phyloP scores from a whole-genome alignment of 2,329 filamentous ascomycete genomes.

The Apiospora saccharicola region DNA sequence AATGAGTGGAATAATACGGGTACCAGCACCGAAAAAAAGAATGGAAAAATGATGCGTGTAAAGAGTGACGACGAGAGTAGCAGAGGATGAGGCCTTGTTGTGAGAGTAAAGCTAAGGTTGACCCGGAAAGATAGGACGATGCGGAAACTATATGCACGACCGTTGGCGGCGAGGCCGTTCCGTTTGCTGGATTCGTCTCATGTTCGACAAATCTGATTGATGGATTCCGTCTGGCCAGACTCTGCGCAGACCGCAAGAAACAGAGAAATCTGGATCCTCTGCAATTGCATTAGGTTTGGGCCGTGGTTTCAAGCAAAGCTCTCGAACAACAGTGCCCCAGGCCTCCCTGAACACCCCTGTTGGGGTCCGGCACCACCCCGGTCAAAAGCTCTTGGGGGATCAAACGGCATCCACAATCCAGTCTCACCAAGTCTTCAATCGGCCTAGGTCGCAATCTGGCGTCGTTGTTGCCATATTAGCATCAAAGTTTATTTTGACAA shows the following conservation, averaged over 20 bases:
- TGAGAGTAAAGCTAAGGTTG: neutral
- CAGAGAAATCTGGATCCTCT: neutral
- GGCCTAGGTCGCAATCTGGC: neutral
- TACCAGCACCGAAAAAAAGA: neutral
- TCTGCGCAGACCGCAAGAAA: neutral
- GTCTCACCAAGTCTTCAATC: constrained; percentile 1
- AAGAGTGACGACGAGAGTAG: neutral
- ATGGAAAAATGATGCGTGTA: neutral
- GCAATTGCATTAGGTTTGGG: constrained; percentile 17
- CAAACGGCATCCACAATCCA: constrained; percentile 1
- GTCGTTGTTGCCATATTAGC: neutral
- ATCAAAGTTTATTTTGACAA: constrained; percentile 1
- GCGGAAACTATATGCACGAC: neutral
- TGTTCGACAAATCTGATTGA: neutral
- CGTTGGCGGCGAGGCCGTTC: neutral
- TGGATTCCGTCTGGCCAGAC: neutral
- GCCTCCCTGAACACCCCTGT: neutral
- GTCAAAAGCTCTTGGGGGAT: neutral
- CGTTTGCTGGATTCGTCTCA: neutral
- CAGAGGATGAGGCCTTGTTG: neutral
- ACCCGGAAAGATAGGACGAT: neutral
- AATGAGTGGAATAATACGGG: constrained; percentile 15
- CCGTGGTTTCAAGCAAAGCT: constrained; percentile 10
- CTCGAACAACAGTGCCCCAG: constrained; percentile 6
- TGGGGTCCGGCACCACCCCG: neutral